phyloP scores from a whole-genome alignment of 176 grass and related monocot species.

The sorghum (Sorghum bicolor) region DNA sequence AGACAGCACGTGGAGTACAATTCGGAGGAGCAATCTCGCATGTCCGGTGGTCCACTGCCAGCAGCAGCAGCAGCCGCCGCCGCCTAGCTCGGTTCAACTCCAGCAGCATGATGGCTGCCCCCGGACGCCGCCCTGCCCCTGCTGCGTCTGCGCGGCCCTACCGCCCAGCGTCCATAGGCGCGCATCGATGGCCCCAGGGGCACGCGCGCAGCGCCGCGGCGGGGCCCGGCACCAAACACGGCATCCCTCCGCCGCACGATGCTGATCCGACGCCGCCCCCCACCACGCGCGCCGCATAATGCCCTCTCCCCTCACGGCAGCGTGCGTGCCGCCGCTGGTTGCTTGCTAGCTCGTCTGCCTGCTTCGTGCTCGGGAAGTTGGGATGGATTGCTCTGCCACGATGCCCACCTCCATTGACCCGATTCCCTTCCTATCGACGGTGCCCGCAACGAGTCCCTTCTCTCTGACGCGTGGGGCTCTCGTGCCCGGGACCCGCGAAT shows the following conservation, averaged over 20 bases:
- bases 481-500: background rate
- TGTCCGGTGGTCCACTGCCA: constrained; percentile 42
- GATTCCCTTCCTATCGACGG: background rate
- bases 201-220: background rate
- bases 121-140: background rate
- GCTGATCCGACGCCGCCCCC: background rate
- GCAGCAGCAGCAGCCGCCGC: background rate
- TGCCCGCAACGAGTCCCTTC: accelerated
- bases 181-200: constrained; percentile 20
- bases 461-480: background rate
- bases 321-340: background rate
- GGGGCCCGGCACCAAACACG: background rate
- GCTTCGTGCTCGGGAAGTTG: constrained; percentile 18
- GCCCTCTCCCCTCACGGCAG: background rate
- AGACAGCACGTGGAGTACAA: constrained; percentile 6
- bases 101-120: constrained; percentile 17
- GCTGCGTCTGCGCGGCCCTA: background rate
- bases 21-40: constrained; percentile 10
- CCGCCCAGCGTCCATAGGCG: background rate
- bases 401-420: constrained; percentile 34
- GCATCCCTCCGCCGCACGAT: background rate
- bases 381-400: constrained; percentile 38
- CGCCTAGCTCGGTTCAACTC: background rate
- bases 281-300: background rate
- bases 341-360: background rate